phyloP scores from a whole-genome alignment of 163 green algal genomes.

The Chlamydomonas reinhardtii region DNA sequence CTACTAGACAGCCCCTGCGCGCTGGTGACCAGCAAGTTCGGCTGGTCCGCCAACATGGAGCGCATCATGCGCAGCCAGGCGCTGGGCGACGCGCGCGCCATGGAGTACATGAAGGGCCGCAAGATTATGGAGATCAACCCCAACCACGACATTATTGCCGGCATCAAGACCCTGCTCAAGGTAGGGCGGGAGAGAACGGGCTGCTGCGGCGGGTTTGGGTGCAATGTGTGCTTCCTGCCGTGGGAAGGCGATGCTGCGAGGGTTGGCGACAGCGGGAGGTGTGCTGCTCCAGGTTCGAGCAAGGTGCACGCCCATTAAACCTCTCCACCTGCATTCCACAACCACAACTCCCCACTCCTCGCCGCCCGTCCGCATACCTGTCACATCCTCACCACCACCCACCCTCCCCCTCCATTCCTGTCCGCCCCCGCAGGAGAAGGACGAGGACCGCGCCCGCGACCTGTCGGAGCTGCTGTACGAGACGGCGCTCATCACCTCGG shows the following conservation, averaged over 20 bases:
- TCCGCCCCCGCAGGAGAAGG: conserved; percentile 59
- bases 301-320: too few relatives aligned
- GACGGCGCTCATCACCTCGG: conserved; percentile 88
- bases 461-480: conserved; percentile 96
- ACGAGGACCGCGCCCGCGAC: conserved; percentile 73
- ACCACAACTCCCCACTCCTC: too few relatives aligned
- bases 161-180: conserved; percentile 60
- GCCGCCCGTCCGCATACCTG: too few relatives aligned
- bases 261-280: too few relatives aligned
- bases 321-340: too few relatives aligned
- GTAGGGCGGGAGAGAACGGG: neutral
- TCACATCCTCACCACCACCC: too few relatives aligned
- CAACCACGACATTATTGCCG: conserved; percentile 72
- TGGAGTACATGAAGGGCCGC: conserved; percentile 96
- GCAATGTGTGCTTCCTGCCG: too few relatives aligned
- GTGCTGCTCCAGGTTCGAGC: too few relatives aligned
- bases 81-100: conserved; percentile 89
- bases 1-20: conserved; percentile 93
- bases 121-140: conserved; percentile 99
- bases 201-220: neutral
- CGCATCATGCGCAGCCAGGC: conserved; percentile 88
- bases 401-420: too few relatives aligned
- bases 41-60: conserved; percentile 99
- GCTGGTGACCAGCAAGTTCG: conserved; percentile 97
- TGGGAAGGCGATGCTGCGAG: too few relatives aligned